A percentile compares a stretch with the other conserved stretches of the same genome.
These are phyloP conservation scores for Russula ochroleuca DNA, from an alignment of 768 basidiomycete genomes.

Conservation along the genomic window DNA sequence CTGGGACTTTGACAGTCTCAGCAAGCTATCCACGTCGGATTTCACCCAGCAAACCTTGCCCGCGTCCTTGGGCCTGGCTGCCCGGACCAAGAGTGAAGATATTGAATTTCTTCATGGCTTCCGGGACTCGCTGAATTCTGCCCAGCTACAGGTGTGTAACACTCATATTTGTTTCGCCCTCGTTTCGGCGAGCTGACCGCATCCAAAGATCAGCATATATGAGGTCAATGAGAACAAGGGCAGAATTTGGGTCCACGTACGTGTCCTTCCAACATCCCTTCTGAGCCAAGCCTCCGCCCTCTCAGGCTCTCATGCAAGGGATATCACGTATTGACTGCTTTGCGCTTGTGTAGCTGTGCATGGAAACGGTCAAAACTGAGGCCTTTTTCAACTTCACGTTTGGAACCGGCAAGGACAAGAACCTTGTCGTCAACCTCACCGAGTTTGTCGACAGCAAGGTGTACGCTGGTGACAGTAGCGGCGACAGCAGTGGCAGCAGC, in stretches of 20 bases:
- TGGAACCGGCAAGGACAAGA: background rate
- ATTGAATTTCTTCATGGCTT: background rate
- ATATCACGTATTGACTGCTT: background rate
- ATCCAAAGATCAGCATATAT: background rate
- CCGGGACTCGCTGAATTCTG: background rate
- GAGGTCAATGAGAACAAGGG: background rate
- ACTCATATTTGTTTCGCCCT: no score
- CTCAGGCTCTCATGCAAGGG: background rate
- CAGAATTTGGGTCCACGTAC: background rate
- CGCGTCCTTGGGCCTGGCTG: background rate
- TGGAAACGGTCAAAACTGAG: background rate
- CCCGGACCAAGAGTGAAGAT: background rate
- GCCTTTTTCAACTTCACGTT: background rate
- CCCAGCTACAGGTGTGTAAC: background rate
- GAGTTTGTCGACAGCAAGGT: constrained; percentile 1
- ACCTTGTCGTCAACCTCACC: background rate
- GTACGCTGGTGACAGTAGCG: background rate
- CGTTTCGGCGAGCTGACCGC: background rate
- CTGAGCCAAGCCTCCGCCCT: no score
- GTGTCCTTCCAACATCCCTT: background rate
- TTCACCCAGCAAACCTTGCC: background rate
- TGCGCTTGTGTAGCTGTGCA: background rate
- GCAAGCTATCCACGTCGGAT: background rate
- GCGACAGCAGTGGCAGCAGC: background rate
- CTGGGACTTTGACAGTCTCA: background rate